Conservation (phyloP, 441 rosid species). For the Gossypium gossypioides region DNA sequence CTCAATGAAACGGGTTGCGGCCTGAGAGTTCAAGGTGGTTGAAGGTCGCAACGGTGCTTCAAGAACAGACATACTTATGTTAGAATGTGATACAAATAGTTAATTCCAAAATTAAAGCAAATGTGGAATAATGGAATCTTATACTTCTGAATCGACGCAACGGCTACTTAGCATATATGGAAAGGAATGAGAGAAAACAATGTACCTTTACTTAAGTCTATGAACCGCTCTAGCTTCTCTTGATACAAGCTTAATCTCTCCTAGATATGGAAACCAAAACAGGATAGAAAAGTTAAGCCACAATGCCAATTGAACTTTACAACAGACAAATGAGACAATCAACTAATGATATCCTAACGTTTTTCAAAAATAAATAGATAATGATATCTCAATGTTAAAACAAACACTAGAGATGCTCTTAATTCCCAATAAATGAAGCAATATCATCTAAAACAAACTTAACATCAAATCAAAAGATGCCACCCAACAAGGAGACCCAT, state of each 20-base stretch:
- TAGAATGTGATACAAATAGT: conserved; percentile 11
- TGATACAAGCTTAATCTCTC: conserved; percentile 63
- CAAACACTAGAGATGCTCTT: background rate
- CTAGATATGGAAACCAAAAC: conserved; percentile 27
- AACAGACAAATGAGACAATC: background rate
- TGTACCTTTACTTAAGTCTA: conserved; percentile 67
- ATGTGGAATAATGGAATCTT: conserved; percentile 3
- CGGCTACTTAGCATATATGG: background rate
- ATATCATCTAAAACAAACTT: background rate
- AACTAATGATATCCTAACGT: background rate
- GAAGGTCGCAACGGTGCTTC: conserved; percentile 54
- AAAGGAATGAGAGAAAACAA: background rate
- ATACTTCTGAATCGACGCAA: background rate
- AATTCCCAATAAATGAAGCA: background rate
- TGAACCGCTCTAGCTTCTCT: conserved; percentile 46
- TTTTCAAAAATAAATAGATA: background rate
- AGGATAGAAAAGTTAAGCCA: background rate
- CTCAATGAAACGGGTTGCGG: conserved; percentile 73
- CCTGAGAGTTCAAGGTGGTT: conserved; percentile 62
- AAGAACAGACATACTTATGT: conserved; percentile 19
- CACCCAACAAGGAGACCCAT: background rate
- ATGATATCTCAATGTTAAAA: background rate
- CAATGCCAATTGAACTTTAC: background rate
- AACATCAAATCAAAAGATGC: background rate
- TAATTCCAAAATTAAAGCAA: background rate